Evolutionary conservation across 805 yeast species (phyloP).

Genomic region (Alloascoidea africana): DNA sequence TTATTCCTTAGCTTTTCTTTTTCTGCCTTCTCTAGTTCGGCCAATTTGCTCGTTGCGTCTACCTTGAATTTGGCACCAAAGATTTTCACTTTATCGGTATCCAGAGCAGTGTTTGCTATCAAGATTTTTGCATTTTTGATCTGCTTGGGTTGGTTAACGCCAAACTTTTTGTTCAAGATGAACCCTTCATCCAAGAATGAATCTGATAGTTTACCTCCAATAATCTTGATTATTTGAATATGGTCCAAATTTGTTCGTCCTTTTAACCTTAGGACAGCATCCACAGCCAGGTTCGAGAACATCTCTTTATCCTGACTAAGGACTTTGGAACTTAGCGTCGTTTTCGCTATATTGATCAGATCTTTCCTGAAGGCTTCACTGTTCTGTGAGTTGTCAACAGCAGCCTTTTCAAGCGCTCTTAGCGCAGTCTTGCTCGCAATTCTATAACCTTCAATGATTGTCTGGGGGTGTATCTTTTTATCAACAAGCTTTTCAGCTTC

Average conservation of each 20-base stretch:
- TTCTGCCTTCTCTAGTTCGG: constrained; percentile 90
- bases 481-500: constrained; percentile 92
- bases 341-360: constrained; percentile 74
- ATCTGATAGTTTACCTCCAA: constrained; percentile 85
- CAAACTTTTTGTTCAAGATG: constrained; percentile 80
- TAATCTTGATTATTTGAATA: constrained; percentile 84
- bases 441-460: constrained; percentile 91
- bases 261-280: constrained; percentile 77
- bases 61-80: constrained; percentile 97
- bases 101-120: constrained; percentile 91
- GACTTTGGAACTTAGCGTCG: constrained; percentile 88
- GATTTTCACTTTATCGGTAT: constrained; percentile 93
- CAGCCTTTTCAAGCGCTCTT: constrained; percentile 56
- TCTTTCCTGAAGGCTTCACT: constrained; percentile 54
- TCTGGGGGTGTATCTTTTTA: constrained; percentile 92
- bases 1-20: constrained; percentile 83
- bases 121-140: constrained; percentile 73
- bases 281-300: constrained; percentile 83
- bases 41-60: constrained; percentile 86
- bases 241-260: constrained; percentile 83
- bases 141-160: constrained; percentile 85
- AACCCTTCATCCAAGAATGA: constrained; percentile 95
- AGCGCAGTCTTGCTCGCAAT: constrained; percentile 81
- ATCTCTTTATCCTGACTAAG: constrained; percentile 88
- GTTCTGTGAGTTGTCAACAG: constrained; percentile 57